Conservation (phyloP, 1,284 basidiomycete species). For the Fomes fomentarius region DNA sequence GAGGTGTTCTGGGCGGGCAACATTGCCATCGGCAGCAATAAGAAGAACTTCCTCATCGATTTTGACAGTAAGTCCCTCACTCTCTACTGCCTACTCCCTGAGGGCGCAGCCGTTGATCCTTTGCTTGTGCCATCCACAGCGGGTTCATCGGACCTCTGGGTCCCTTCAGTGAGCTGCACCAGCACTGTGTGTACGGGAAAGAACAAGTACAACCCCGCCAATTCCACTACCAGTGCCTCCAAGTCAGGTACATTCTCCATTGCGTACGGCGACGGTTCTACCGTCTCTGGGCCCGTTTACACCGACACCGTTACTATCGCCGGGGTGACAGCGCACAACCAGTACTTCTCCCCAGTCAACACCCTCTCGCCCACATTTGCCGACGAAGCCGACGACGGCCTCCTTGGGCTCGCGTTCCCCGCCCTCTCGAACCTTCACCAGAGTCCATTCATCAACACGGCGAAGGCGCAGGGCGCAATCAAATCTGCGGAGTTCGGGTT, state of each 20-base stretch:
- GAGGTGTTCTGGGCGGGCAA: conserved; percentile 21
- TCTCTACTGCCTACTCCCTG: conserved; percentile 23
- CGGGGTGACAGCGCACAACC: conserved; percentile 21
- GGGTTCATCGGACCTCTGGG: conserved; percentile 42
- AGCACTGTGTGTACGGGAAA: conserved; percentile 34
- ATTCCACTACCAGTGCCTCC: conserved; percentile 33
- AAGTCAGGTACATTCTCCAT: conserved; percentile 34
- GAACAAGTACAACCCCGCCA: conserved; percentile 35
- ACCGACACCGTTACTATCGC: conserved; percentile 34
- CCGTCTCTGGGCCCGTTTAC: conserved; percentile 42
- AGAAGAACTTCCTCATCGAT: conserved; percentile 19
- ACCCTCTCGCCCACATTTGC: conserved; percentile 18
- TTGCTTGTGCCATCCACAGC: background rate
- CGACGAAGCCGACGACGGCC: conserved; percentile 25
- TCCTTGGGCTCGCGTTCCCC: conserved; percentile 30
- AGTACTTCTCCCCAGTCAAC: conserved; percentile 29
- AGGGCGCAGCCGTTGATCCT: no score
- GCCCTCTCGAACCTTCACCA: conserved; percentile 23
- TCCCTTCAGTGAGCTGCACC: conserved; percentile 40
- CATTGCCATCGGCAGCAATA: conserved; percentile 18
- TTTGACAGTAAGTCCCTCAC: conserved; percentile 20
- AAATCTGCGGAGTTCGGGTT: conserved; percentile 41
- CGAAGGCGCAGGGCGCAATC: conserved; percentile 14
- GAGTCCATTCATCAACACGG: conserved; percentile 23
- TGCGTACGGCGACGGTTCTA: conserved; percentile 46